Evolutionary conservation across 2,329 filamentous ascomycete genomes (phyloP), one percentile per base, ranked within the genome.

Genomic region (Rutstroemia sp.): DNA sequence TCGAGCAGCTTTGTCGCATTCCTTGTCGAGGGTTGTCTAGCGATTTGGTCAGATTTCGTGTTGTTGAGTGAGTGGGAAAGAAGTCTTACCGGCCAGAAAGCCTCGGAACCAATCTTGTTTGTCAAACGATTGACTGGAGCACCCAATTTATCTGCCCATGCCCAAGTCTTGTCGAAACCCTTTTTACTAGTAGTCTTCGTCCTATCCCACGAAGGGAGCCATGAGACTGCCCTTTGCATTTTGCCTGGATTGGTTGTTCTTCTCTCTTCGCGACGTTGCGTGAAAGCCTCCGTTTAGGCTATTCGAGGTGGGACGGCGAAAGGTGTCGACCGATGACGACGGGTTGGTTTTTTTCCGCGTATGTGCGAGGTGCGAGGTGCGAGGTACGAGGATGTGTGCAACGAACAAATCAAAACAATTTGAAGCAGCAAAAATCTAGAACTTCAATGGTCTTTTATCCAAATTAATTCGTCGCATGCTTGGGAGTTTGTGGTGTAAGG

Each of bases 1-100:
- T 54, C 90, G 81, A 56, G 91, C 90, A 52, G 90, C 88, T 75
- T 95, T 96, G 72, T 96, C 90, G 71, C 87, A 88, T 75, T 96
- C 92, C 62, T 86, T 85, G 69, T 95, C 92, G 49, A 96, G 76
- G 1, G 84, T 86, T 27, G 87, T 86, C 48, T 55, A 19, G 4
- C 2, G 10, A 34, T 34, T 34, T 34, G 3, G 30, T 34, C 19
- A 27, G 39, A 19, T 30, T 27, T 23, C 6, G 10, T 6, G 3
- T 14, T 37, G 18, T 44, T 10, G n/a, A 12, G 27, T 5, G 38
- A 5, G 12, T 12, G 10, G 19, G 5, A 5, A 27, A 47, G 19
- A 21, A 18, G 18, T 14, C 53, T 6, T 49, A 48, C 44, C 2
- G 90, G 90, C 88, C 88, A 92, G 68, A 92, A 92, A 27, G 87